A percentile compares a stretch with the other conserved stretches of the same genome.
Evolutionary conservation across 202 grass and related monocot genomes (phyloP).

Genomic region (Bolboschoenoplectus hybrid): DNA sequence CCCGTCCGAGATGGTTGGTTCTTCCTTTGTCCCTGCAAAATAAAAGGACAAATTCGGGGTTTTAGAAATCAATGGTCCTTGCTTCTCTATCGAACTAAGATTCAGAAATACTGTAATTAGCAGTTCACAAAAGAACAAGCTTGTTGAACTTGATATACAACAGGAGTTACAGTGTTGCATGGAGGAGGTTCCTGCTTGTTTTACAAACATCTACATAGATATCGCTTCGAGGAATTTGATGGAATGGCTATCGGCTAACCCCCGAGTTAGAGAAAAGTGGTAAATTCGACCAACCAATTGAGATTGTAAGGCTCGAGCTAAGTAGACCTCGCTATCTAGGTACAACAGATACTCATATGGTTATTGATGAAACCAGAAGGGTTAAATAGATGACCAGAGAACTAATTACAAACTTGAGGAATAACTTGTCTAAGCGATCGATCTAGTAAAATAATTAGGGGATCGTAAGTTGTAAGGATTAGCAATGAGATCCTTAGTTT

Average conservation of each 20-base stretch:
- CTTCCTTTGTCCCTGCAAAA: slow-evolving; percentile 52
- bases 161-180: neutral
- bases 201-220: slow-evolving; percentile 8
- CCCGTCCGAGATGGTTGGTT: slow-evolving; percentile 42
- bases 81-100: neutral
- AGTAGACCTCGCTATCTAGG: too few relatives aligned
- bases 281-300: too few relatives aligned
- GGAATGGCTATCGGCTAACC: too few relatives aligned
- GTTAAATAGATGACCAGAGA: too few relatives aligned
- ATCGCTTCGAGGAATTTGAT: neutral
- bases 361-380: too few relatives aligned
- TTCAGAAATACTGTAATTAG: neutral
- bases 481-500: neutral
- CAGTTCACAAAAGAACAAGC: neutral
- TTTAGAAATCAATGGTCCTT: neutral
- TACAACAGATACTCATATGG: too few relatives aligned
- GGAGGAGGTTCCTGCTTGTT: neutral
- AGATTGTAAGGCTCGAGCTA: too few relatives aligned
- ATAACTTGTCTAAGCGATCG: neutral
- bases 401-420: neutral
- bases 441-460: neutral
- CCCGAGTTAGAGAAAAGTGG: too few relatives aligned
- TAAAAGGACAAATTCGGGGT: neutral
- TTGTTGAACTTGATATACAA: neutral
- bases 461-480: neutral